Evolutionary conservation across 2,329 filamentous ascomycete genomes (phyloP).

Genomic region (Fusarium sarcochroum): DNA sequence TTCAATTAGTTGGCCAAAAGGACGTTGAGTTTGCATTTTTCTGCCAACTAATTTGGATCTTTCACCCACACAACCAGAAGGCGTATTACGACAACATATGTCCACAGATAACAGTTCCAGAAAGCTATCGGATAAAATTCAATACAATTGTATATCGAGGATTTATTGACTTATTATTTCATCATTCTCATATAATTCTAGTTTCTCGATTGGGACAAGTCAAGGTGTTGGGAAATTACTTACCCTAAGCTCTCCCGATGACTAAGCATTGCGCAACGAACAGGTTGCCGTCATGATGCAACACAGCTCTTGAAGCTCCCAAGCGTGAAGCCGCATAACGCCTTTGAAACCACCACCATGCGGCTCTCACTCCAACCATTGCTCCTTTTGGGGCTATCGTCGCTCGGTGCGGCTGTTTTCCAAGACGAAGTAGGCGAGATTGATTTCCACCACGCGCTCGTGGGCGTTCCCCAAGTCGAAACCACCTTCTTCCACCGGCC

Average conservation of each 20-base stretch:
- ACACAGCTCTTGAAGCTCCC: slow-evolving; percentile 42
- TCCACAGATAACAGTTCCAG: too few relatives aligned
- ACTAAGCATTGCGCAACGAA: slow-evolving; percentile 47
- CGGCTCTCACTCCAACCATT: slow-evolving; percentile 55
- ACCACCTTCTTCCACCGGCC: slow-evolving; percentile 97
- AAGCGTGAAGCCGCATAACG: slow-evolving; percentile 47
- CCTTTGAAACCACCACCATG: slow-evolving; percentile 49
- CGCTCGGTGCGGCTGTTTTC: slow-evolving; percentile 76
- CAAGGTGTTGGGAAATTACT: background rate
- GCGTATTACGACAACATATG: too few relatives aligned
- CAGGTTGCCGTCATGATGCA: slow-evolving; percentile 49
- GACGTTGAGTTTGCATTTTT: too few relatives aligned
- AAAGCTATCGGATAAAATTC: too few relatives aligned
- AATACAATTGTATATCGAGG: too few relatives aligned
- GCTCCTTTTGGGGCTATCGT: slow-evolving; percentile 57
- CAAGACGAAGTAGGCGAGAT: slow-evolving; percentile 91
- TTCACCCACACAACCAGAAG: too few relatives aligned
- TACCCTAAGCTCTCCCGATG: slow-evolving; percentile 31
- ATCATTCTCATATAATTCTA: background rate
- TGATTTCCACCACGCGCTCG: slow-evolving; percentile 92
- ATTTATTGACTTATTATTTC: too few relatives aligned
- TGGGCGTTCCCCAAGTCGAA: slow-evolving; percentile 84
- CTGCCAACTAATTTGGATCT: too few relatives aligned
- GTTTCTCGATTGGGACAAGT: background rate
- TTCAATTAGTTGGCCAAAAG: too few relatives aligned